These are phyloP conservation scores for Ophiocordyceps camponoti-floridani DNA, from an alignment of 2,329 filamentous ascomycete species.

Conservation along the genomic window DNA sequence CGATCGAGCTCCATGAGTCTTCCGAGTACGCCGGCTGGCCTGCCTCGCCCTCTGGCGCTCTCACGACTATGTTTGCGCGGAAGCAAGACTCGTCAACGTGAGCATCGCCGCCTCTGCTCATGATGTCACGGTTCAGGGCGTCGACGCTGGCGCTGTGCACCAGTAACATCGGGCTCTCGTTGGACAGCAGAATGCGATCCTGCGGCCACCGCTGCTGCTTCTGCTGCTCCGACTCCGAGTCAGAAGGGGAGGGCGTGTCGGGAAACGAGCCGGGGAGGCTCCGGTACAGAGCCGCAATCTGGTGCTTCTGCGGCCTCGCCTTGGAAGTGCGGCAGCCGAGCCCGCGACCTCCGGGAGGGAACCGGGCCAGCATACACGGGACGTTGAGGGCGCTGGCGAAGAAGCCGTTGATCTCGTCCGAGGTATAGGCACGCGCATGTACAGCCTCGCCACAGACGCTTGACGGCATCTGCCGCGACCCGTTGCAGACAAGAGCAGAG, in stretches of 20 bases:
- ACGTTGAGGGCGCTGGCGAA: slow-evolving; percentile 61
- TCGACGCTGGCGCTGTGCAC: slow-evolving; percentile 69
- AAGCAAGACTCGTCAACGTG: slow-evolving; percentile 59
- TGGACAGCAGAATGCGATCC: slow-evolving; percentile 55
- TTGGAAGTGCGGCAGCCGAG: slow-evolving; percentile 52
- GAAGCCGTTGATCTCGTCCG: slow-evolving; percentile 48
- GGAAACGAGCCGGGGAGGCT: slow-evolving; percentile 36
- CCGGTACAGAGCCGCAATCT: slow-evolving; percentile 9
- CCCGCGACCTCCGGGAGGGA: slow-evolving; percentile 48
- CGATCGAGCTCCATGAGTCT: slow-evolving; percentile 55
- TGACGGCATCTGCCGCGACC: slow-evolving; percentile 28
- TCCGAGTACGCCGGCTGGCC: slow-evolving; percentile 52
- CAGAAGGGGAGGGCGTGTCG: slow-evolving; percentile 32
- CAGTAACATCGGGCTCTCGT: slow-evolving; percentile 83
- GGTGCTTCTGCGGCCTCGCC: slow-evolving; percentile 45
- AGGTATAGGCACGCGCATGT: slow-evolving; percentile 50
- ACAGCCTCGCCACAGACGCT: slow-evolving; percentile 74
- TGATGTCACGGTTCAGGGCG: slow-evolving; percentile 57
- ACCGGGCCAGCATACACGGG: slow-evolving; percentile 68
- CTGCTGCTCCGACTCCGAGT: slow-evolving; percentile 32
- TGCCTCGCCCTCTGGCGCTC: slow-evolving; percentile 14
- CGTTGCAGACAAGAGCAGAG: slow-evolving; percentile 32
- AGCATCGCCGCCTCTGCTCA: slow-evolving; percentile 34
- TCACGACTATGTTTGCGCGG: slow-evolving; percentile 70
- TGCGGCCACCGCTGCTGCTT: slow-evolving; percentile 1